These are phyloP conservation scores for Ambrosiella xylebori DNA, from an alignment of 2,329 filamentous ascomycete species.

Conservation along the genomic window DNA sequence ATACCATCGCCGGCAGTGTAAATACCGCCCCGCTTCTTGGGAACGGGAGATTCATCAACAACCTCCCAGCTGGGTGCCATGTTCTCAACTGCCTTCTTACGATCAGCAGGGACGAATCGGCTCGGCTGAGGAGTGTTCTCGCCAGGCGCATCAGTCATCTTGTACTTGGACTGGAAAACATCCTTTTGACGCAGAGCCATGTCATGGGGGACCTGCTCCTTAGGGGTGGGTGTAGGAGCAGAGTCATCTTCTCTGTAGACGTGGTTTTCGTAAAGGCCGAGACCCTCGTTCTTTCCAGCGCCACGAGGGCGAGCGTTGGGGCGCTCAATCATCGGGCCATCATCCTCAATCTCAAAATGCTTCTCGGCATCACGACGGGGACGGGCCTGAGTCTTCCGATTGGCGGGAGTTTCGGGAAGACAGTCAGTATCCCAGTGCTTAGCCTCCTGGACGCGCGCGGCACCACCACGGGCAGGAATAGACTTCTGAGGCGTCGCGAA, in stretches of 20 bases:
- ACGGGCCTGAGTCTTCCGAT: constrained; percentile 38
- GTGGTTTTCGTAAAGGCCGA: constrained; percentile 44
- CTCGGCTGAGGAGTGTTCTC: constrained; percentile 26
- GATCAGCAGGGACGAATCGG: constrained; percentile 36
- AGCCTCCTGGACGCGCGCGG: constrained; percentile 44
- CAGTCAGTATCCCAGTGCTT: constrained; percentile 60
- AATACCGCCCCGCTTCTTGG: constrained; percentile 13
- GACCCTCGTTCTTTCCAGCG: constrained; percentile 44
- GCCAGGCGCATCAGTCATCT: constrained; percentile 50
- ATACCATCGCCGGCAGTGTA: constrained; percentile 38
- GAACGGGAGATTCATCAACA: constrained; percentile 35
- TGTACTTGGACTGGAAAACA: constrained; percentile 64
- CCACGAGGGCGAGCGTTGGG: constrained; percentile 42
- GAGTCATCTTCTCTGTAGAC: constrained; percentile 43
- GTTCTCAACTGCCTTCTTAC: constrained; percentile 53
- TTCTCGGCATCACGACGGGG: constrained; percentile 62
- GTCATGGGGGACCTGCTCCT: constrained; percentile 18
- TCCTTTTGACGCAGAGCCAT: constrained; percentile 28
- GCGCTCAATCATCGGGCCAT: constrained; percentile 27
- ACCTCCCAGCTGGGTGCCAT: constrained; percentile 49
- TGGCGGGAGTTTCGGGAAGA: constrained; percentile 37
- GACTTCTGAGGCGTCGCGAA: constrained; percentile 68
- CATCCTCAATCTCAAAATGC: constrained; percentile 74
- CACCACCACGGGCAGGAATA: constrained; percentile 35
- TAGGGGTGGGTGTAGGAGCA: constrained; percentile 21